Evolutionary conservation across 2,329 filamentous ascomycete species (phyloP).

Genomic region (Tolypocladium tropicale): DNA sequence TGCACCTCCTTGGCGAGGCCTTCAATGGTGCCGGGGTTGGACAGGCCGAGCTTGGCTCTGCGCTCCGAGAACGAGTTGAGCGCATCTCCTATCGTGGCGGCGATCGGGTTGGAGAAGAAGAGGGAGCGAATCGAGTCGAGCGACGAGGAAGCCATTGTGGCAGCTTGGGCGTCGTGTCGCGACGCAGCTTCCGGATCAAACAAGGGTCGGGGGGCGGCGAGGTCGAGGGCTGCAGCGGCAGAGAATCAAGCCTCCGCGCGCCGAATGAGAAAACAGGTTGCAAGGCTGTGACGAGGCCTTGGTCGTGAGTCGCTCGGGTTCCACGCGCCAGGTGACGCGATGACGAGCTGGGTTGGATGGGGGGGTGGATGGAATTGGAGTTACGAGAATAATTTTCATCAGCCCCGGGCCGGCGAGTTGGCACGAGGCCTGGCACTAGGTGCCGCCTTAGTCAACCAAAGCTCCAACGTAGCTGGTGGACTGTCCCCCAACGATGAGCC

Average conservation of each 20-base stretch:
- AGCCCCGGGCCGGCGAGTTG: conserved; percentile 5
- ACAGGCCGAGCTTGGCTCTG: conserved; percentile 77
- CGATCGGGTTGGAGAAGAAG: conserved; percentile 64
- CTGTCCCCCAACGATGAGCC: neutral
- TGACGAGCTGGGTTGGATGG: conserved; percentile 18
- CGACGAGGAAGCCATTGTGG: conserved; percentile 40
- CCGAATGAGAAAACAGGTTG: conserved; percentile 3
- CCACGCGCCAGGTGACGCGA: conserved; percentile 19
- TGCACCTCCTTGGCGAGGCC: conserved; percentile 83
- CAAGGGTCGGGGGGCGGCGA: neutral
- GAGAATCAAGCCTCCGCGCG: neutral
- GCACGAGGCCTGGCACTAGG: neutral
- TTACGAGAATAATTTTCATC: conserved; percentile 28
- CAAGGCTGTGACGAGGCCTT: conserved; percentile 12
- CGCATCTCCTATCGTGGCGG: conserved; percentile 61
- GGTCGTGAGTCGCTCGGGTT: conserved; percentile 13
- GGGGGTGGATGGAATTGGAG: conserved; percentile 11
- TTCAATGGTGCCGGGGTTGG: conserved; percentile 89
- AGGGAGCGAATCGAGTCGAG: conserved; percentile 49
- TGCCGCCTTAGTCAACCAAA: neutral
- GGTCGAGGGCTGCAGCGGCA: neutral
- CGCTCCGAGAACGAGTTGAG: conserved; percentile 75
- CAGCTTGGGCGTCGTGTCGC: conserved; percentile 9
- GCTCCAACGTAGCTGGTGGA: neutral
- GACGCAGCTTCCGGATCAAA: conserved; percentile 12